A percentile compares a stretch with the other conserved stretches of the same genome.
Evolutionary conservation across 345 rosid species (phyloP).

Genomic region (Fremontodendron californicum): DNA sequence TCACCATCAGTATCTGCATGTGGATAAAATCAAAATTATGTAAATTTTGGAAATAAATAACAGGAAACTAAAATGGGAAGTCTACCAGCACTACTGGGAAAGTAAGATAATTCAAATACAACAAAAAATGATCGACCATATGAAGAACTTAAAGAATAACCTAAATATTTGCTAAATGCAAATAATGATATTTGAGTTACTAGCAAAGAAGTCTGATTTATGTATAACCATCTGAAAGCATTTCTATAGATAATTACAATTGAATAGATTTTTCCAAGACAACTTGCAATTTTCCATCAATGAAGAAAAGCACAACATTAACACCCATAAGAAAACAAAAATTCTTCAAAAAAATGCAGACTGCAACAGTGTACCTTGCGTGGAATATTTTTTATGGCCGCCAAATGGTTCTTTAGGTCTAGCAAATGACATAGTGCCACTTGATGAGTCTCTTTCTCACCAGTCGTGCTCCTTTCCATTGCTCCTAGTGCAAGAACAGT

Average conservation of each 20-base stretch:
- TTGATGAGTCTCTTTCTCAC: slow-evolving; percentile 47
- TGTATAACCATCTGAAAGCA: background rate
- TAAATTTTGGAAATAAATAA: slow-evolving; percentile 14
- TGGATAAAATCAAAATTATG: slow-evolving; percentile 25
- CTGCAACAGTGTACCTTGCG: slow-evolving; percentile 57
- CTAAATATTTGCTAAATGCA: background rate
- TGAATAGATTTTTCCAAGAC: slow-evolving; percentile 9
- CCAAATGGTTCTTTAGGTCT: slow-evolving; percentile 70
- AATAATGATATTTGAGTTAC: background rate
- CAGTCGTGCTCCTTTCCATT: slow-evolving; percentile 49
- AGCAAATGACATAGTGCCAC: slow-evolving; percentile 65
- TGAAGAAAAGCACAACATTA: slow-evolving; percentile 11
- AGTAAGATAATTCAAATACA: background rate
- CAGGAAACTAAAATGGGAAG: background rate
- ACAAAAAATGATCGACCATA: background rate
- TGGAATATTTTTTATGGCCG: slow-evolving; percentile 66
- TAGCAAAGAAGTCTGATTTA: background rate
- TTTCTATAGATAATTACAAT: slow-evolving; percentile 7
- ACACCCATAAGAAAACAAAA: slow-evolving; percentile 9
- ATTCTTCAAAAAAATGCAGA: slow-evolving; percentile 7
- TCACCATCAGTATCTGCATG: slow-evolving; percentile 92
- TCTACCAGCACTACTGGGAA: background rate
- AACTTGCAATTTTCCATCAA: slow-evolving; percentile 6
- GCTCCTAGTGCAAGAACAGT: slow-evolving; percentile 69
- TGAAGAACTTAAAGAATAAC: background rate